Evolutionary conservation across 148 eudicot genomes (phyloP).

Genomic region (Drosera capensis): DNA sequence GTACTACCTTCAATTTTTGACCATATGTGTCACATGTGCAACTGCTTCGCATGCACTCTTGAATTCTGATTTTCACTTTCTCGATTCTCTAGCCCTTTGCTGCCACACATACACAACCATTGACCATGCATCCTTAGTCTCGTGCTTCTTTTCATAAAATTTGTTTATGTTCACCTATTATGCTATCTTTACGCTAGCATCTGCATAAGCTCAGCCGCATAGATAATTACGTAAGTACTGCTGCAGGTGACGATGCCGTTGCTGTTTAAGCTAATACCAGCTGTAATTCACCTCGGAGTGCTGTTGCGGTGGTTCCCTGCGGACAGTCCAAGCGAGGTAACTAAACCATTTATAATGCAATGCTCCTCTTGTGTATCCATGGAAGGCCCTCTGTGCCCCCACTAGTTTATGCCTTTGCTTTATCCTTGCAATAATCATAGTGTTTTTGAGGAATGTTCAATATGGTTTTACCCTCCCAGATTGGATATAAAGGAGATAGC

Average conservation of each 20-base stretch:
- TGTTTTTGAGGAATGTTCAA: slow-evolving; percentile 18
- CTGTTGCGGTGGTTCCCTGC: slow-evolving; percentile 88
- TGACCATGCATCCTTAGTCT: no score
- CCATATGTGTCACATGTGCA: not conserved
- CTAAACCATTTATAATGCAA: not conserved
- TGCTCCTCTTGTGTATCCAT: not conserved
- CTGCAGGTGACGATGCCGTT: slow-evolving; percentile 92
- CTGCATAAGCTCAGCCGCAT: no score
- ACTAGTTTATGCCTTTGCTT: not conserved
- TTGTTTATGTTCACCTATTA: not conserved
- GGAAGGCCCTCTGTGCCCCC: not conserved
- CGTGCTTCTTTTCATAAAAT: no score
- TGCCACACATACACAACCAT: no score
- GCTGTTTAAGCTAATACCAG: slow-evolving; percentile 91
- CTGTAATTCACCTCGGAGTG: slow-evolving; percentile 89
- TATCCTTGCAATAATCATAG: slow-evolving; percentile 1
- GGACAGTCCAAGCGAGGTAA: slow-evolving; percentile 71
- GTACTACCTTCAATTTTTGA: not conserved
- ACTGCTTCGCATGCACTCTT: no score
- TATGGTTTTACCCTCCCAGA: slow-evolving; percentile 46
- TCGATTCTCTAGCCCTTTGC: no score
- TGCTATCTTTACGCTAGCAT: no score
- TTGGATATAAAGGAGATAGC: slow-evolving; percentile 69
- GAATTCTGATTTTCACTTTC: no score
- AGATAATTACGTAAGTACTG: not conserved